Evolutionary conservation across 352 stramenopile genomes (phyloP).

Genomic region (Phytophthora pluvialis): DNA sequence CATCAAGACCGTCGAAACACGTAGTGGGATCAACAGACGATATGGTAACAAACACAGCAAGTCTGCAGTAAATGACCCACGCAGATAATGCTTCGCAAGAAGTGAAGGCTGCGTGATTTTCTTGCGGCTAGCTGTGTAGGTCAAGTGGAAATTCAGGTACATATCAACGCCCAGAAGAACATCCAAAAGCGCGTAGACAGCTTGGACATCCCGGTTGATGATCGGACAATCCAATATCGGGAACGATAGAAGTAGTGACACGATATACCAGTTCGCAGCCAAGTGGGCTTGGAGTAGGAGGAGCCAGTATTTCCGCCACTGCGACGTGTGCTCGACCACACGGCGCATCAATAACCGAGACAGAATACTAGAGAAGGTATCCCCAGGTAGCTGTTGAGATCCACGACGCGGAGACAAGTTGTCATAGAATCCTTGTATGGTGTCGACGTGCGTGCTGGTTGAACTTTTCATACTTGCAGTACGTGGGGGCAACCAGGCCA

Average conservation of each 20-base stretch:
- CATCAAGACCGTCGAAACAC: conserved; percentile 1
- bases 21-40: conserved; percentile 27
- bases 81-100: conserved; percentile 38
- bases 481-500: conserved; percentile 17
- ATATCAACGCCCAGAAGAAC: conserved; percentile 48
- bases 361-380: conserved; percentile 5
- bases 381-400: conserved; percentile 6
- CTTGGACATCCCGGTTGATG: conserved; percentile 15
- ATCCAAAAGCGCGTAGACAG: conserved; percentile 38
- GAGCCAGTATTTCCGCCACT: conserved; percentile 49
- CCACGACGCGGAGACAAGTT: conserved; percentile 33
- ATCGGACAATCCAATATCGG: conserved; percentile 32
- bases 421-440: conserved; percentile 50
- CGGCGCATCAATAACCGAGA: conserved; percentile 30
- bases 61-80: conserved; percentile 37
- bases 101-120: conserved; percentile 31
- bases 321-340: conserved; percentile 38
- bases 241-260: conserved; percentile 52
- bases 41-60: conserved; percentile 56
- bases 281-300: conserved; percentile 47
- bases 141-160: conserved; percentile 60
- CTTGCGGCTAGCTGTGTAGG: conserved; percentile 31
- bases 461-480: conserved; percentile 10
- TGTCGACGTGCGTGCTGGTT: conserved; percentile 2
- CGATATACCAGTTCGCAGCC: conserved; percentile 44